These are phyloP conservation scores for Aspergillus indologenus DNA, from an alignment of 495 filamentous ascomycete genomes.

Conservation along the genomic window DNA sequence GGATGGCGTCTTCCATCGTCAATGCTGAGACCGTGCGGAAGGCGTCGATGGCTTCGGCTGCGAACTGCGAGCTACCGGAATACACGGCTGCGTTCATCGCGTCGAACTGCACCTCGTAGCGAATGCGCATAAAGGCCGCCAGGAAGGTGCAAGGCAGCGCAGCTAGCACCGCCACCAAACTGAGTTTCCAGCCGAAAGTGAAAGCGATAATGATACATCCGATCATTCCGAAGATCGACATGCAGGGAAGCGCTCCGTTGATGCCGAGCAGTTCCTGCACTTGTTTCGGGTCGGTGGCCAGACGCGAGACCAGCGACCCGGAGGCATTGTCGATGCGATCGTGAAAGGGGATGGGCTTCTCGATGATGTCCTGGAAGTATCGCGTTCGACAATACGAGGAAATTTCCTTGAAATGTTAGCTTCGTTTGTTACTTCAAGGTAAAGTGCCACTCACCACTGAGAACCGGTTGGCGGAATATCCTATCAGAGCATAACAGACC, in stretches of 20 bases:
- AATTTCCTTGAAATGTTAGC: not conserved
- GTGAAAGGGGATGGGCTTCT: slow-evolving; percentile 56
- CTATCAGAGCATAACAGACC: slow-evolving; percentile 51
- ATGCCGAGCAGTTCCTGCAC: slow-evolving; percentile 60
- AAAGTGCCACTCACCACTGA: slow-evolving; percentile 30
- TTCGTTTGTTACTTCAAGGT: no score
- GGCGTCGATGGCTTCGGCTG: slow-evolving; percentile 54
- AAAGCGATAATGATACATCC: slow-evolving; percentile 55
- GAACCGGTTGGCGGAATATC: slow-evolving; percentile 49
- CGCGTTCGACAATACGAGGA: slow-evolving; percentile 50
- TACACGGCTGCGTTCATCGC: slow-evolving; percentile 56
- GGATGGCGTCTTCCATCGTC: slow-evolving; percentile 48
- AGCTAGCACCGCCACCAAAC: slow-evolving; percentile 53
- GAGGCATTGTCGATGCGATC: slow-evolving; percentile 50
- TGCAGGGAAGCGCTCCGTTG: slow-evolving; percentile 31
- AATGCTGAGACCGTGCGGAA: slow-evolving; percentile 58
- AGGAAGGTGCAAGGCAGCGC: slow-evolving; percentile 53
- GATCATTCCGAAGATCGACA: slow-evolving; percentile 49
- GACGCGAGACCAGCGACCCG: slow-evolving; percentile 46
- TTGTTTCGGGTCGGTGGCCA: slow-evolving; percentile 58
- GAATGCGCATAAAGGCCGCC: slow-evolving; percentile 53
- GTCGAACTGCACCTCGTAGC: slow-evolving; percentile 51
- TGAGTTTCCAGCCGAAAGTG: slow-evolving; percentile 61
- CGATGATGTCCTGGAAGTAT: slow-evolving; percentile 58
- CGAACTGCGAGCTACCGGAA: slow-evolving; percentile 50